These are phyloP conservation scores for Penicillium nucicola DNA, from an alignment of 495 filamentous ascomycete genomes.

Conservation along the genomic window DNA sequence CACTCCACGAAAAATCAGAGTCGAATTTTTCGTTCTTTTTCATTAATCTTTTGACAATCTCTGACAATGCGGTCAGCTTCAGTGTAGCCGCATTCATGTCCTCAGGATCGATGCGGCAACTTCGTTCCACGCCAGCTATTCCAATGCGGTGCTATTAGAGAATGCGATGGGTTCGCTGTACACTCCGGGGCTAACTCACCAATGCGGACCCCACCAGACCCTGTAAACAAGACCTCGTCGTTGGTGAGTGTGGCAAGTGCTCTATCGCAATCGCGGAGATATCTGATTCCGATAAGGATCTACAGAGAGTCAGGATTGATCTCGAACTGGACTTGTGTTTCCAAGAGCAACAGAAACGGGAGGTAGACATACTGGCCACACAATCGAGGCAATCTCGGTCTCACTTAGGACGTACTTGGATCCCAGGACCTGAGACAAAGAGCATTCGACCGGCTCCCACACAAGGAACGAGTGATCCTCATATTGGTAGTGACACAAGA, in stretches of 20 bases:
- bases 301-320: background rate
- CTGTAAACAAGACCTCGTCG: background rate
- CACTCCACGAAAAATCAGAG: background rate
- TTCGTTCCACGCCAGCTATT: slow-evolving; percentile 1
- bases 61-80: background rate
- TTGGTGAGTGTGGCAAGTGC: slow-evolving; percentile 1
- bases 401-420: background rate
- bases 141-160: background rate
- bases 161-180: background rate
- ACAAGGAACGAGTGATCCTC: background rate
- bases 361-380: background rate
- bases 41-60: background rate
- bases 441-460: slow-evolving; percentile 2
- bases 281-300: background rate
- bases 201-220: background rate
- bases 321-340: too few relatives aligned
- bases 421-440: background rate
- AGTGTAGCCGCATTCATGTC: background rate
- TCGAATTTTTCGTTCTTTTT: background rate
- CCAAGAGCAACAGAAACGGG: background rate
- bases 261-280: background rate
- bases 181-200: background rate
- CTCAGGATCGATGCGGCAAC: background rate
- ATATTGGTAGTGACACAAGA: background rate
- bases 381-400: background rate